Evolutionary conservation across 108 stramenopile species (phyloP), one percentile per base, ranked within the genome.

Genomic region (Discostella stelligeroides): DNA sequence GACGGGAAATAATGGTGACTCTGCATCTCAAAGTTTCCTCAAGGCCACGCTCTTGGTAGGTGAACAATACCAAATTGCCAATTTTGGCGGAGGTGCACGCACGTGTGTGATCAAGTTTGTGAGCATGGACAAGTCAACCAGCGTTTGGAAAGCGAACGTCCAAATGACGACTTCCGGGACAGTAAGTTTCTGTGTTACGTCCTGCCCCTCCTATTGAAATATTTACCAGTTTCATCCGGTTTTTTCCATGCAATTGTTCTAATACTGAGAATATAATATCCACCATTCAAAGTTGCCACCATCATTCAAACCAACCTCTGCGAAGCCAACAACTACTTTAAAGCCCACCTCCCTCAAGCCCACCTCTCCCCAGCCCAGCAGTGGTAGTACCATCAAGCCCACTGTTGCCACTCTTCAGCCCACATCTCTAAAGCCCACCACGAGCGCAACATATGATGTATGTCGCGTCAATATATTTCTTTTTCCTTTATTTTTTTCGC

Each of bases 1-100:
- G 34, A 30, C 73, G 14, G 73, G 73, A 14, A 25, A 38, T 0
- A 61, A 74, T 68, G 73, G 73, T 18, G 27, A 42, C 18, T 53
- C 43, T 10, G 67, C 48, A 28, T 56, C 41, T 53, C 64, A 74
- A 20, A 63, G 62, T 15, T 28, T 15, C 4, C 41, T 74, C 66
- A 41, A 65, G 46, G 57, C 65, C 1, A 57, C 25, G 23, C 59
- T 74, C 13, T 0, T 1, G 5, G 25, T 43, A 18, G 56, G 65
- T 13, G 56, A 67, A 27, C 40, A 27, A 14, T 64, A 47, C 45
- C 41, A n/a, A 18, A 27, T 74, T 50, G 15, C 0, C 1, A 25
- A 57, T 28, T 59, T 43, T 73, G 72, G 72, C 18, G 34, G 38
- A n/a, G 59, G 60, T 25, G 12, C 39, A 3, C 34, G 60, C 15